These are phyloP conservation scores for Pichiaceae sp. DNA, from an alignment of 1,139 yeast genomes.

Conservation along the genomic window DNA sequence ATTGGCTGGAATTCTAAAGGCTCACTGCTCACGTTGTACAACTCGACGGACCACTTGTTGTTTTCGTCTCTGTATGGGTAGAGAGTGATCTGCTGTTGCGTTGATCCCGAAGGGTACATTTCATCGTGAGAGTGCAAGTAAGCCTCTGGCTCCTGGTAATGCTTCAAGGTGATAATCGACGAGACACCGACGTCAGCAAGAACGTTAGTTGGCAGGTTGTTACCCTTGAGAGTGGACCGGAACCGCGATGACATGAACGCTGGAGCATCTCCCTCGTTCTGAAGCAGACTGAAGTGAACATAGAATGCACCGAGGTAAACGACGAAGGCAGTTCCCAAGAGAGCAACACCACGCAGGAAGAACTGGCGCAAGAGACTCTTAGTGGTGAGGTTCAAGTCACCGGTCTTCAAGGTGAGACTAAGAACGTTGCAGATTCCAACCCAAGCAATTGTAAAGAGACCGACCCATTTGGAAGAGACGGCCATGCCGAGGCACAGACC, in stretches of 20 bases:
- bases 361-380: slow-evolving; percentile 45
- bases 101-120: slow-evolving; percentile 82
- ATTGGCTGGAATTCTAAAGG: slow-evolving; percentile 52
- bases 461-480: slow-evolving; percentile 92
- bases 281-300: slow-evolving; percentile 66
- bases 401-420: slow-evolving; percentile 83
- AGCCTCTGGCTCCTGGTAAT: slow-evolving; percentile 83
- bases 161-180: slow-evolving; percentile 73
- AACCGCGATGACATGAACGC: slow-evolving; percentile 88
- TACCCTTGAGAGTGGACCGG: slow-evolving; percentile 68
- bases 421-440: slow-evolving; percentile 66
- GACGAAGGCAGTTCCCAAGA: slow-evolving; percentile 62
- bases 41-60: slow-evolving; percentile 78
- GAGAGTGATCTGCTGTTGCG: slow-evolving; percentile 89
- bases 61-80: slow-evolving; percentile 89
- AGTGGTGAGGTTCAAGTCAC: slow-evolving; percentile 66
- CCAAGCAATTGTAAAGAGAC: slow-evolving; percentile 91
- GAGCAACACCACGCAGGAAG: slow-evolving; percentile 43
- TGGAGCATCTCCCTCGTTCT: slow-evolving; percentile 78
- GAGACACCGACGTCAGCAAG: slow-evolving; percentile 84
- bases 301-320: slow-evolving; percentile 70
- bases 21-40: slow-evolving; percentile 47
- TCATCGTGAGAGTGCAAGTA: slow-evolving; percentile 90
- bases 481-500: slow-evolving; percentile 87
- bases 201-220: slow-evolving; percentile 58